Evolutionary conservation across 176 grass and related monocot species (phyloP), one percentile per base, ranked within the genome.

Genomic region (Themeda triandra): DNA sequence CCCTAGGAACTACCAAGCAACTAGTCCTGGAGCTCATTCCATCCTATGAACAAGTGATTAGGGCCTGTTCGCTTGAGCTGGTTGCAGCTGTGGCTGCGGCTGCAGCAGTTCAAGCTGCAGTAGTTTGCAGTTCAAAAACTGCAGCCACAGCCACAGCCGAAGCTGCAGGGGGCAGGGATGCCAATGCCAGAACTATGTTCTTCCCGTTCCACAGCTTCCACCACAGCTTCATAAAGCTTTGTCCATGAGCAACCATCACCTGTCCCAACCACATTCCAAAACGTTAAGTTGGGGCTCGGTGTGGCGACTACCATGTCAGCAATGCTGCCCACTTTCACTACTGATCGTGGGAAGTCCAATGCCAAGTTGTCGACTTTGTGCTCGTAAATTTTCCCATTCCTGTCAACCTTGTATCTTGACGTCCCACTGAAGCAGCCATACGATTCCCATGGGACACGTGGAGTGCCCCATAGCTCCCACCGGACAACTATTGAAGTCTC

Each of bases 331-430:
- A 88, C 91, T 84, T 78, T 92, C 28, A 63, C 81, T 11, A 80
- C 80, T 40, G 81, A 73, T 68, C 90, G 86, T 13, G 96, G 96
- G 77, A 96, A 99, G 89, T 96, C 94, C 48, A 99, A 66, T 24
- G 91, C 96, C 78, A 99, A 81, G 85, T 96, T 99, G 76, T 99
- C 96, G 21, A 99, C 93, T 85, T 94, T 99, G 80, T 99, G 96
- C 84, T 99, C 96, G 4, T 99, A 99, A 30, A 98, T 96, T 89
- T 96, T 98, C 46, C 96, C 96, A 8, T 95, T 94, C 77, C 93
- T 73, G 64, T 94, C 96, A 23, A 98, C 48, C 66, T 93, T 95
- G 77, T 94, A 98, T 71, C 93, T 86, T 7, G 96, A 98, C 10
- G 93, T 95, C 41, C 96, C 96, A 73, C 89, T 85, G 87, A 98